phyloP scores from a whole-genome alignment of 805 yeast genomes.

The Metschnikowia shivogae region DNA sequence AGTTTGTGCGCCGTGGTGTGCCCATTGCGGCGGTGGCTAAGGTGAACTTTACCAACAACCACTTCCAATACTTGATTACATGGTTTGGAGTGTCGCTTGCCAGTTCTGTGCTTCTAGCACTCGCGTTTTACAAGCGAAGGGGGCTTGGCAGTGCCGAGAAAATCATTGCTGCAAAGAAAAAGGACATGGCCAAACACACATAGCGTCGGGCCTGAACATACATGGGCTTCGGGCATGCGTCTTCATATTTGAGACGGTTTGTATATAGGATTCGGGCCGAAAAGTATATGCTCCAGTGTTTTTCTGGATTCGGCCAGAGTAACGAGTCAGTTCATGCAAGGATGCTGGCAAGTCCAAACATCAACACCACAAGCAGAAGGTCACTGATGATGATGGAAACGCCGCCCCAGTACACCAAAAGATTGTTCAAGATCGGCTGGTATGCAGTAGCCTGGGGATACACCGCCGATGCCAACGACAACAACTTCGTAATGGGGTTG shows the following conservation, averaged over 20 bases:
- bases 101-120: conserved; percentile 60
- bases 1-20: conserved; percentile 76
- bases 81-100: conserved; percentile 88
- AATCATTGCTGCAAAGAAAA: conserved; percentile 36
- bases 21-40: conserved; percentile 85
- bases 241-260: too few relatives aligned
- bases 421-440: conserved; percentile 25
- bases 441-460: conserved; percentile 30
- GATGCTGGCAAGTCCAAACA: conserved; percentile 35
- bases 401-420: conserved; percentile 36
- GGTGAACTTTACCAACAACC: conserved; percentile 81
- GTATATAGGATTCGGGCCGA: too few relatives aligned
- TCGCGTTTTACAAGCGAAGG: conserved; percentile 27
- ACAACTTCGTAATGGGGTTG: conserved; percentile 24
- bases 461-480: conserved; percentile 32
- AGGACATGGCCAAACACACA: conserved; percentile 29
- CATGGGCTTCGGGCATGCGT: too few relatives aligned
- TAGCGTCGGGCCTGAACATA: neutral
- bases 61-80: conserved; percentile 85
- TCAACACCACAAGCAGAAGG: conserved; percentile 31
- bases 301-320: too few relatives aligned
- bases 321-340: neutral
- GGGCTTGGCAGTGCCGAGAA: conserved; percentile 35
- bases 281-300: too few relatives aligned
- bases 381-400: conserved; percentile 35